Base-by-base conservation (phyloP, 1,284 basidiomycete species). In the Cutaneotrichosporon dermatis region DNA sequence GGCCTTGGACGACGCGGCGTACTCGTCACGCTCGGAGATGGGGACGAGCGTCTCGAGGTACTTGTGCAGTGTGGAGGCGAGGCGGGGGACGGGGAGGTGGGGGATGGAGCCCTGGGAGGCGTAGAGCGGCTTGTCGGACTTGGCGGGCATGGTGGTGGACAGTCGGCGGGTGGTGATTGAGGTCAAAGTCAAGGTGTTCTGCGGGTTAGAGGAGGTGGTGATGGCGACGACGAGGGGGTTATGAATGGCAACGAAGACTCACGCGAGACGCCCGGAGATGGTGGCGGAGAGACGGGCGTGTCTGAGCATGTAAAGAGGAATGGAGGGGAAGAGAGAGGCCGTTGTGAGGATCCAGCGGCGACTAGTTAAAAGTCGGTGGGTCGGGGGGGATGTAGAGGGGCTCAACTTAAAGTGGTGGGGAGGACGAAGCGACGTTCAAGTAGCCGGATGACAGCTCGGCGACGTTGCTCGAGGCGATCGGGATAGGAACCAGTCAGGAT, bases 21-120 rank as follows among this genome's bases (percentile, higher is more conserved):
- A 89, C 60, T 86, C 85, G 11, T 82, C 79, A 1, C 83, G 78
- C 0, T 87, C 83, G 40, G 92, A 81, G 62, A 89, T 86, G 0
- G 92, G 92, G 53, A 84, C 79, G 42, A 93, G 85, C 1, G 87
- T 84, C 67, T 92, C 88, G 67, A 94, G 85, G 80, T 95, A 97
- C 74, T 94, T 94, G 54, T 83, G 73, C 25, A 89, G 82, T 0
- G 93, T 96, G 2, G 89, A 88, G 7, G 85, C 79, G 48, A 97
- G 83, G 2, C 88, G 79, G 0, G 93, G 93, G 0, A 96, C 87
- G 39, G 93, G 93, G 4, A 97, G 83, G 52, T 80, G 82, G 1
- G 93, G 93, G 1, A 97, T 80, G 4, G 86, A 87, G 6, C 84
- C 81, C 69, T 96, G 88, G 76, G 84, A 90, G 16, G 88, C 85